Evolutionary conservation across 164 flowering plant genomes (phyloP).

Genomic region (Sextonia rubra): DNA sequence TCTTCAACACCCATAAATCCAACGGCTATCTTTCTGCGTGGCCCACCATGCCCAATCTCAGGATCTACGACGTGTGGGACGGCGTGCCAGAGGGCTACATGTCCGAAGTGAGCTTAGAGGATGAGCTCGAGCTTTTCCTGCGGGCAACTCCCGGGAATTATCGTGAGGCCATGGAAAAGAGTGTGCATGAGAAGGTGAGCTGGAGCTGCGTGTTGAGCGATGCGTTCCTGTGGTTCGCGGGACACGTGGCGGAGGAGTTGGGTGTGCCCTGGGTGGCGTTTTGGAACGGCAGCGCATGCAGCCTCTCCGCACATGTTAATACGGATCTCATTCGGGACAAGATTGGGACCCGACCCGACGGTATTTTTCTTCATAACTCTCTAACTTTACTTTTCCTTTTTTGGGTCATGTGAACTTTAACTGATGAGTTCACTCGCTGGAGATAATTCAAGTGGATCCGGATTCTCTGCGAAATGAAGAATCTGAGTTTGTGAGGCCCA

Average conservation of each 20-base stretch:
- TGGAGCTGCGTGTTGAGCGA: slow-evolving; percentile 33
- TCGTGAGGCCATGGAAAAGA: slow-evolving; percentile 20
- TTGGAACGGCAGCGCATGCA: slow-evolving; percentile 32
- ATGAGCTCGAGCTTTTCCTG: slow-evolving; percentile 29
- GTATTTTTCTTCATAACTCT: neutral
- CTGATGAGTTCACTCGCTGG: too few species aligned
- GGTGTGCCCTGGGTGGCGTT: slow-evolving; percentile 40
- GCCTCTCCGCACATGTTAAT: slow-evolving; percentile 23
- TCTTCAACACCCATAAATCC: slow-evolving; percentile 40
- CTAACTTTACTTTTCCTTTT: too few species aligned
- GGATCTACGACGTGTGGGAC: slow-evolving; percentile 22
- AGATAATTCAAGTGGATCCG: too few species aligned
- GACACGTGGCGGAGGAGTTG: slow-evolving; percentile 34
- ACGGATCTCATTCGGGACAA: slow-evolving; percentile 24
- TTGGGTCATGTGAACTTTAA: too few species aligned
- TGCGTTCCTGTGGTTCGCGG: slow-evolving; percentile 33
- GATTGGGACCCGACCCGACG: slow-evolving; percentile 10
- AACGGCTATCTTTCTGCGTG: slow-evolving; percentile 9
- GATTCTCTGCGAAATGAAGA: too few species aligned
- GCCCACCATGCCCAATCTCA: slow-evolving; percentile 9
- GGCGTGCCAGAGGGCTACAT: slow-evolving; percentile 29
- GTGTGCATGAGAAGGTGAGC: slow-evolving; percentile 14
- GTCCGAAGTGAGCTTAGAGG: slow-evolving; percentile 12
- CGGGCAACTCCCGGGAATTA: slow-evolving; percentile 29
- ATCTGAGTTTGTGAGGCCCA: too few species aligned